Evolutionary conservation across 768 basidiomycete genomes (phyloP).

Genomic region (Coprinopsis strossmayeri): DNA sequence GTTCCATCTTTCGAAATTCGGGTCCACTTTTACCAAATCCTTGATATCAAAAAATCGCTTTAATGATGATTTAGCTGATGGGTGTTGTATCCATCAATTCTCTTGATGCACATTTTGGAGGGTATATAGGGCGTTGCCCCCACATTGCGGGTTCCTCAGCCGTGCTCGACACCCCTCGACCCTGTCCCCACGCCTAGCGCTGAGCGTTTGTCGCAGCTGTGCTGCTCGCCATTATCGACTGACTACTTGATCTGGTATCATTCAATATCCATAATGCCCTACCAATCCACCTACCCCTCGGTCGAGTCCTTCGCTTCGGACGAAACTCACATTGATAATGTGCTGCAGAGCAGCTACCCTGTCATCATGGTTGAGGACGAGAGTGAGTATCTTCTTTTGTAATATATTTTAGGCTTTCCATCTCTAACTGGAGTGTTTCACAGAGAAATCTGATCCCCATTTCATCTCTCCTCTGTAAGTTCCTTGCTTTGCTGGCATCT

Average conservation of each 20-base stretch:
- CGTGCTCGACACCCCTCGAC: slow-evolving; percentile 11
- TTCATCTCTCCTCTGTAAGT: slow-evolving; percentile 14
- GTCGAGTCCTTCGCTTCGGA: slow-evolving; percentile 13
- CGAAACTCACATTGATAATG: slow-evolving; percentile 11
- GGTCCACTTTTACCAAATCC: too few relatives aligned
- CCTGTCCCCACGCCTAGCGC: slow-evolving; percentile 7
- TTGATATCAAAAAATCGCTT: too few relatives aligned
- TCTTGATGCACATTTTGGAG: not conserved
- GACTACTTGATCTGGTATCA: slow-evolving; percentile 2
- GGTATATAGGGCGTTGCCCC: not conserved
- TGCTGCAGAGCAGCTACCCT: slow-evolving; percentile 6
- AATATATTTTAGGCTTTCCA: not conserved
- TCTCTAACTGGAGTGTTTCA: not conserved
- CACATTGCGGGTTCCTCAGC: slow-evolving; percentile 3
- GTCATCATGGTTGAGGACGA: slow-evolving; percentile 4
- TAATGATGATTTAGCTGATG: too few relatives aligned
- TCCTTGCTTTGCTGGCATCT: not conserved
- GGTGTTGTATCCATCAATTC: too few relatives aligned
- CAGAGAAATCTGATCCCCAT: slow-evolving; percentile 10
- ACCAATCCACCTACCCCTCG: slow-evolving; percentile 8
- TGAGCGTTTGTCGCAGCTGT: slow-evolving; percentile 15
- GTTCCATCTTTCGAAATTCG: too few relatives aligned
- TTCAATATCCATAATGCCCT: slow-evolving; percentile 7
- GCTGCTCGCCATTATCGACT: slow-evolving; percentile 12
- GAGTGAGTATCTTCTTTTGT: slow-evolving; percentile 1